These are phyloP conservation scores for Pyrus pyrifolia DNA, from an alignment of 306 rosid species.

Conservation along the genomic window DNA sequence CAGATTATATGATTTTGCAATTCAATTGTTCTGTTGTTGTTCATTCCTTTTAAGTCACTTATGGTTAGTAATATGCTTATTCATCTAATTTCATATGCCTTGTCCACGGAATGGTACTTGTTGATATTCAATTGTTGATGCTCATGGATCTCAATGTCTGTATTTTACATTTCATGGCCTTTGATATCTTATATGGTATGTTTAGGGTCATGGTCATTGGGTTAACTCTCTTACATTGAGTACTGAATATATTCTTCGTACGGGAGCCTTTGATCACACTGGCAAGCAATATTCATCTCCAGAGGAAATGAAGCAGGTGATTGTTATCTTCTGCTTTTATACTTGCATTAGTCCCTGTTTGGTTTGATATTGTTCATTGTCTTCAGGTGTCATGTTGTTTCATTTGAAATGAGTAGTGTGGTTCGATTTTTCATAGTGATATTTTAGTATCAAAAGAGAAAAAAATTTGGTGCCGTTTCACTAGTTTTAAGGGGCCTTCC, in stretches of 20 bases:
- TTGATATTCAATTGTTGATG: neutral
- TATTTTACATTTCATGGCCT: conserved; percentile 1
- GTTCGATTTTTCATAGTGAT: neutral
- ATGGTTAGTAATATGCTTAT: neutral
- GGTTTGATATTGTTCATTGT: neutral
- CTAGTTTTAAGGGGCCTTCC: neutral
- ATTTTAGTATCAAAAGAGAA: neutral
- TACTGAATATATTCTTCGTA: conserved; percentile 91
- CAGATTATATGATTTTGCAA: neutral
- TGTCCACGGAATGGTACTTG: neutral
- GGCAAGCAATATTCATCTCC: conserved; percentile 69
- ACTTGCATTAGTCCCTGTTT: neutral
- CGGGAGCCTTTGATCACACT: conserved; percentile 93
- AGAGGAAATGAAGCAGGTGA: conserved; percentile 82
- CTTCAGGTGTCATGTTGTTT: neutral
- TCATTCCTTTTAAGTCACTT: neutral
- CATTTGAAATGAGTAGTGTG: neutral
- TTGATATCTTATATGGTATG: conserved; percentile 16
- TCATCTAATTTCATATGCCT: neutral
- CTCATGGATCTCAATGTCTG: neutral
- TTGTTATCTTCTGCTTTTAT: neutral
- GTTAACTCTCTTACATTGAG: conserved; percentile 93
- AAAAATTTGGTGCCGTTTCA: too few relatives aligned
- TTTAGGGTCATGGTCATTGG: conserved; percentile 98
- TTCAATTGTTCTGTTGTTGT: neutral